Evolutionary conservation across 2,329 filamentous ascomycete genomes (phyloP), one percentile per base, ranked within the genome.

Genomic region (Penicillium sp.): DNA sequence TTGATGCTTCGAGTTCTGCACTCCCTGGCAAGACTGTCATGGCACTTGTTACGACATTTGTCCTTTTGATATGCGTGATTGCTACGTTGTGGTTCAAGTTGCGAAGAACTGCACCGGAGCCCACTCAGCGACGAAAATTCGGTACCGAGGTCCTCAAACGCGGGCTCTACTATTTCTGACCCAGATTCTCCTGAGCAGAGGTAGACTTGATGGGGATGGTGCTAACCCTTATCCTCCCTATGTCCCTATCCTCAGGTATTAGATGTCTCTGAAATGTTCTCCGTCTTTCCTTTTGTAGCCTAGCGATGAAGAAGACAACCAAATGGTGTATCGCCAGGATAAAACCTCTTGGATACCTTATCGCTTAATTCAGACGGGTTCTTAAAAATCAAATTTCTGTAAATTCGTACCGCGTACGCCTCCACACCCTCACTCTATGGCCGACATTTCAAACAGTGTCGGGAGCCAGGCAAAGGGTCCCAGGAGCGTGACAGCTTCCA

Each of bases 1-100:
- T 56, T 50, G 37, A 56, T 56, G 20, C 31, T 39, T 56, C n/a
- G 43, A 22, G 17, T 11, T 45, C 35, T 15, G 22, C 37, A 41
- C 22, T 41, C n/a, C 54, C 54, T 50, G 54, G 54, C 3, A 56
- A 22, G 14, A 10, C 48, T 25, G 34, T 56, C 28, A 56, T 56
- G 54, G 43, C 28, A 14, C 34, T 56, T 56, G 45, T 45, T 20
- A 56, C 54, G n/a, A 22, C 45, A 7, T 45, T 45, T n/a, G 11
- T 56, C 15, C 45, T 56, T 35, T 43, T 56, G 54, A 37, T 56
- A 22, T 56, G 54, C 39, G 39, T 56, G 1, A 15, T 25, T 22
- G 54, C n/a, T 45, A 45, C 25, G 4, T 22, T 45, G 2, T 45
- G 20, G 17, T 25, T 45, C 8, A 45, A 45, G 42, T 22, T 45